Percentiles rank a stretch among this genome's conserved stretches.
phyloP scores from a whole-genome alignment of 306 rosid genomes.

The Benincasa hispida region DNA sequence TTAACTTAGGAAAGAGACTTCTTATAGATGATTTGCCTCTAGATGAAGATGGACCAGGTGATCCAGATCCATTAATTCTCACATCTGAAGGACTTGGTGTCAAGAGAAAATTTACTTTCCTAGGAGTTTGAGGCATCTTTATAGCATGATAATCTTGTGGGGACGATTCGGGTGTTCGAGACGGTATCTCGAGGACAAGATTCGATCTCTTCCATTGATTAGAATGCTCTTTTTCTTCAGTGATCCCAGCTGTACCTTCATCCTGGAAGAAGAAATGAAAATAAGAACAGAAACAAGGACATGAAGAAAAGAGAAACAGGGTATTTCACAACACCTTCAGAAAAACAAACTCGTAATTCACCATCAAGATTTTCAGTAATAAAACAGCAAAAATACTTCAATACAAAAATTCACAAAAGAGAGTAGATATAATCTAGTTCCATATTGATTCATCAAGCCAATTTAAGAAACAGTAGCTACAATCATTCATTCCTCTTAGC shows the following conservation, averaged over 20 bases:
- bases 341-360: not conserved
- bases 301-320: not conserved
- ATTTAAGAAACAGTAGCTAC: not conserved
- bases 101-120: slow-evolving; percentile 60
- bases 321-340: not conserved
- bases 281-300: not conserved
- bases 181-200: slow-evolving; percentile 54
- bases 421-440: not conserved
- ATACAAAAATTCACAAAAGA: not conserved
- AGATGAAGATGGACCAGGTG: slow-evolving; percentile 44
- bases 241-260: slow-evolving; percentile 32
- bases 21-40: slow-evolving; percentile 57
- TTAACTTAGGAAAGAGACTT: slow-evolving; percentile 60
- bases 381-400: not conserved
- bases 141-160: slow-evolving; percentile 35
- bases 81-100: slow-evolving; percentile 49
- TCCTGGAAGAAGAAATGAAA: slow-evolving; percentile 20
- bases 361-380: not conserved
- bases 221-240: slow-evolving; percentile 26
- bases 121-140: slow-evolving; percentile 77
- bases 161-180: slow-evolving; percentile 25
- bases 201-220: slow-evolving; percentile 42
- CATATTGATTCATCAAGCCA: not conserved
- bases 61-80: slow-evolving; percentile 24
- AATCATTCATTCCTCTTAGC: not conserved